Base-by-base conservation (phyloP, 2,329 filamentous ascomycete genomes). In the Sporothrix globosa region DNA sequence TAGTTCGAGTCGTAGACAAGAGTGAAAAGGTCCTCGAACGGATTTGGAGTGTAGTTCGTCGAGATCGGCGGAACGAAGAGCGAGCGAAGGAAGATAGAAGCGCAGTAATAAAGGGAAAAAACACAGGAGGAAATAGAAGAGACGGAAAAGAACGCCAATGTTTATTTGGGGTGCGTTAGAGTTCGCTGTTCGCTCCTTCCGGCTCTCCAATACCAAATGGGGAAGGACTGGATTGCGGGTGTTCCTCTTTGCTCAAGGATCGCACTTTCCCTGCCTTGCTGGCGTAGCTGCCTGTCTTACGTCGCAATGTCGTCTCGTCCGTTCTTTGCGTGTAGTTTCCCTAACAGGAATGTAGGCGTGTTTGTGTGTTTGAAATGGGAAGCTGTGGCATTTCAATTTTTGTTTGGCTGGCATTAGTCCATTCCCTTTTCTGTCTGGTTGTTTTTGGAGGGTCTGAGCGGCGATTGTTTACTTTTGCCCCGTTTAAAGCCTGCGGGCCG, bases 401-500 rank as follows among this genome's bases (percentile, higher is more conserved):
- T 63, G 58, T 19, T 46, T 63, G 39, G 54, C 13, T 41, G 54
- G 39, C 54, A 7, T 30, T n/a, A 17, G 54, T 30, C 30, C 30
- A n/a, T 41, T 58, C 21, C 39, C 14, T 9, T 39, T 9, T 34
- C 17, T 39, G 13, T 61, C 17, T 27, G 3, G 19, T 27, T 48
- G 3, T 61, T 24, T 27, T 50, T 66, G 5, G 58, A 44, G 21
- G 39, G 61, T 52, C 60, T 50, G 46, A 46, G 61, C 65, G 50
- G 34, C 34, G 65, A 67, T 67, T 67, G 65, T 67, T 67, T 67
- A 67, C 65, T 44, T 67, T 54, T 54, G 48, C 21, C 65, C 50
- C 65, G 48, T 54, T 56, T 41, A 17, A 24, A 44, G n/a, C 27
- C 63, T 66, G 63, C 63, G 63, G 63, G 63, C 63, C 65, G 65